Conservation (phyloP, 192 early-diverging fungal species). For the Gamsiella multidivaricata region DNA sequence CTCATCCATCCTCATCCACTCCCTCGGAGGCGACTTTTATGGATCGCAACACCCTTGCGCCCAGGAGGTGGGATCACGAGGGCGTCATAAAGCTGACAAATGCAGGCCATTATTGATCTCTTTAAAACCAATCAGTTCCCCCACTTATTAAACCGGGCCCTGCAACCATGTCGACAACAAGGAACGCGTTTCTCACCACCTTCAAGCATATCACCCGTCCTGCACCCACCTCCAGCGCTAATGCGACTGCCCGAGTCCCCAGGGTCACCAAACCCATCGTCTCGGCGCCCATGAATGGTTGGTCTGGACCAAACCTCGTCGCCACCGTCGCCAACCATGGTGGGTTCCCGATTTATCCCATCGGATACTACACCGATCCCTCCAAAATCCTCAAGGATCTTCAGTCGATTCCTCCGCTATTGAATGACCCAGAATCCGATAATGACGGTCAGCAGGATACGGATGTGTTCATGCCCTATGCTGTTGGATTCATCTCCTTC, state of each 20-base stretch:
- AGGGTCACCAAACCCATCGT: constrained; percentile 52
- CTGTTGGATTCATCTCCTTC: constrained; percentile 56
- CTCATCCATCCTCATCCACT: not conserved
- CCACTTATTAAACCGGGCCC: too few species aligned
- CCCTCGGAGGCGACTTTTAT: constrained; percentile 2
- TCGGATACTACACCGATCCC: constrained; percentile 42
- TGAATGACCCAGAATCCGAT: not conserved
- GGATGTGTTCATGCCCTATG: constrained; percentile 46
- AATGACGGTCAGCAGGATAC: not conserved
- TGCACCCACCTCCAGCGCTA: not conserved
- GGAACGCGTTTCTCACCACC: constrained; percentile 14
- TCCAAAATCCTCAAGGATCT: constrained; percentile 36
- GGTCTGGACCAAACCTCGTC: constrained; percentile 50
- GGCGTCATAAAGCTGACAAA: too few species aligned
- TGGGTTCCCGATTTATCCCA: constrained; percentile 40
- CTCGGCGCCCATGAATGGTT: constrained; percentile 58
- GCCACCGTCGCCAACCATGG: constrained; percentile 57
- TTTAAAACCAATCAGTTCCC: too few species aligned
- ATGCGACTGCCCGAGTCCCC: not conserved
- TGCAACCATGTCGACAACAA: constrained; percentile 5
- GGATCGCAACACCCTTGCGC: too few species aligned
- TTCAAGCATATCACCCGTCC: constrained; percentile 19
- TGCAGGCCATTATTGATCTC: too few species aligned
- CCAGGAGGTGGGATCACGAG: too few species aligned
- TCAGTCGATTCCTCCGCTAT: constrained; percentile 1